A percentile compares a stretch with the other conserved stretches of the same genome.
Conservation (phyloP, 306 rosid genomes). For the Quercus suber region DNA sequence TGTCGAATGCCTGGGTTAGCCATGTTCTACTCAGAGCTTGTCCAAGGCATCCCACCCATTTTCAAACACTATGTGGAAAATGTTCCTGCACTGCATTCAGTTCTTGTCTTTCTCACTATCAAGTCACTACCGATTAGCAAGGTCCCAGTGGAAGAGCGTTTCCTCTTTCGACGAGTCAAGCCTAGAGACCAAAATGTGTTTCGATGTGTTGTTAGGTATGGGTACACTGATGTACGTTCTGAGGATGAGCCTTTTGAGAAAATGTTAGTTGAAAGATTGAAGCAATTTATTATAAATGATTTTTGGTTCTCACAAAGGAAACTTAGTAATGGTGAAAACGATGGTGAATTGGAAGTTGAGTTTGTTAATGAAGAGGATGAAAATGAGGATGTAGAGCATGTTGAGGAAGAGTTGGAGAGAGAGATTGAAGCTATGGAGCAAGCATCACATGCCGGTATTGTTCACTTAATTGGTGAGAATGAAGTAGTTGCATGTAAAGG, state of each 20-base stretch:
- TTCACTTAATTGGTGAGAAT: slow-evolving; percentile 39
- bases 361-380: neutral
- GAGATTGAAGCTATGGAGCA: slow-evolving; percentile 21
- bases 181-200: slow-evolving; percentile 22
- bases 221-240: slow-evolving; percentile 17
- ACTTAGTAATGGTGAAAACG: too few relatives aligned
- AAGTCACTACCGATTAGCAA: slow-evolving; percentile 29
- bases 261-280: slow-evolving; percentile 25
- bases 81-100: slow-evolving; percentile 34
- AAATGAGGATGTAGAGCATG: neutral
- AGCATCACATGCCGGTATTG: slow-evolving; percentile 29
- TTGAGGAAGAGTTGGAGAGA: neutral
- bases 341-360: neutral
- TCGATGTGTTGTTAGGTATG: slow-evolving; percentile 35
- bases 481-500: slow-evolving; percentile 34
- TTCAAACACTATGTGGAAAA: slow-evolving; percentile 37
- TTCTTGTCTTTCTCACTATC: slow-evolving; percentile 33
- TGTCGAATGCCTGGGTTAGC: slow-evolving; percentile 31
- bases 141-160: slow-evolving; percentile 27
- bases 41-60: slow-evolving; percentile 43
- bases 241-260: slow-evolving; percentile 17
- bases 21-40: slow-evolving; percentile 38
- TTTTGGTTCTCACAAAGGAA: slow-evolving; percentile 3
- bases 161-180: slow-evolving; percentile 29
- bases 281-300: slow-evolving; percentile 20